These are phyloP conservation scores for Selenicereus undatus DNA, from an alignment of 148 eudicot species.

Conservation along the genomic window DNA sequence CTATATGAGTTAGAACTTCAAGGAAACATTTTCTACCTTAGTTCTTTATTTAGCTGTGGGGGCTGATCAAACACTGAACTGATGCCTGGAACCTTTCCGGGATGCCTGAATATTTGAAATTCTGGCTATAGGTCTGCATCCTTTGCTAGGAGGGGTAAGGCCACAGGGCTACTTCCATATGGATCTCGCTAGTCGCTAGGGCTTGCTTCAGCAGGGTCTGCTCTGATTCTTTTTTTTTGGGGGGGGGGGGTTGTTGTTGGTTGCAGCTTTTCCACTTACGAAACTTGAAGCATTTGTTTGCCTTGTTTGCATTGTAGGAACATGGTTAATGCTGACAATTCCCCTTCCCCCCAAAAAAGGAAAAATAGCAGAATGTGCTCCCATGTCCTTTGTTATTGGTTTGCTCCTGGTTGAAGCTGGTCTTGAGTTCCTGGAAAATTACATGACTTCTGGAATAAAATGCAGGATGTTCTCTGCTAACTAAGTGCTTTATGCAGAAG, in stretches of 20 bases:
- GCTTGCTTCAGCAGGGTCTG: not conserved
- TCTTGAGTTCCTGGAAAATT: not conserved
- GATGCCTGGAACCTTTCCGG: not conserved
- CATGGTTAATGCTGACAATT: not conserved
- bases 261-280: not conserved
- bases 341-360: not conserved
- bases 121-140: not conserved
- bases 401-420: not conserved
- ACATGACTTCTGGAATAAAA: not conserved
- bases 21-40: not conserved
- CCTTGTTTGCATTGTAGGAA: not conserved
- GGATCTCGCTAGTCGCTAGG: not conserved
- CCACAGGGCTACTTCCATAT: not conserved
- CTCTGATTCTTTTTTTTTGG: not conserved
- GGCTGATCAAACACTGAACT: too few species aligned
- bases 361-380: not conserved
- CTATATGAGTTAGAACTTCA: too few species aligned
- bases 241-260: not conserved
- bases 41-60: not conserved
- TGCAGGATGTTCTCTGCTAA: slow-evolving; percentile 2
- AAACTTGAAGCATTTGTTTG: not conserved
- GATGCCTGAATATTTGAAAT: not conserved
- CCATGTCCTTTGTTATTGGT: not conserved
- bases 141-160: not conserved
- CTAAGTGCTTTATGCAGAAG: slow-evolving; percentile 48